Conservation (phyloP, 306 rosid genomes). For the Cicer yamashitae region DNA sequence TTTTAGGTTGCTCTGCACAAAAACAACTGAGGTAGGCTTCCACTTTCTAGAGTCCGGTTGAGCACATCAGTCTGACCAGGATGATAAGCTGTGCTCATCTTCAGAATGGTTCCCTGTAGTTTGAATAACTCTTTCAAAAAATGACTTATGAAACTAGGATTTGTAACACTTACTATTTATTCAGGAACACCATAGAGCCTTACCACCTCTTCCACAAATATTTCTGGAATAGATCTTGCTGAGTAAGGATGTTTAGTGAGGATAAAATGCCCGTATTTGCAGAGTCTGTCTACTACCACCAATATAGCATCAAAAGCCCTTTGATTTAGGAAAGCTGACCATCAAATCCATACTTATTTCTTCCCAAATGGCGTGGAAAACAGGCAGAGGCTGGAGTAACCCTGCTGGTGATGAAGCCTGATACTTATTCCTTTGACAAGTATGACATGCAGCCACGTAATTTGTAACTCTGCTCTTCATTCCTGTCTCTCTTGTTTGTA, state of each 20-base stretch:
- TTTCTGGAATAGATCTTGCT: not conserved
- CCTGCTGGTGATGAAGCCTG: not conserved
- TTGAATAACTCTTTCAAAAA: not conserved
- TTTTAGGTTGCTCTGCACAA: not conserved
- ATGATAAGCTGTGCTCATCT: not conserved
- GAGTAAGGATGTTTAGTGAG: not conserved
- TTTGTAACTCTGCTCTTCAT: not conserved
- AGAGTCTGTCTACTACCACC: not conserved
- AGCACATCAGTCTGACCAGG: not conserved
- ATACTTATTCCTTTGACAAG: not conserved
- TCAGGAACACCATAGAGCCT: not conserved
- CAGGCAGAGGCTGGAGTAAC: not conserved
- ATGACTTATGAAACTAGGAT: not conserved
- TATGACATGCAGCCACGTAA: not conserved
- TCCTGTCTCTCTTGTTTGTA: not conserved
- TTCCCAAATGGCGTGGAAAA: not conserved
- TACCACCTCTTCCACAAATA: not conserved
- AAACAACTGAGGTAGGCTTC: not conserved
- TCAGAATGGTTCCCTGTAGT: not conserved
- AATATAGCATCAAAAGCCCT: not conserved
- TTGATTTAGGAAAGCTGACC: not conserved
- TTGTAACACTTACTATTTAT: too few relatives aligned
- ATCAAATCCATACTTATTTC: not conserved
- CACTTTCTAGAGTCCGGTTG: not conserved
- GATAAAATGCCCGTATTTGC: not conserved